These are phyloP conservation scores for Cercospora nicotianae DNA, from an alignment of 2,329 filamentous ascomycete species.

Conservation along the genomic window DNA sequence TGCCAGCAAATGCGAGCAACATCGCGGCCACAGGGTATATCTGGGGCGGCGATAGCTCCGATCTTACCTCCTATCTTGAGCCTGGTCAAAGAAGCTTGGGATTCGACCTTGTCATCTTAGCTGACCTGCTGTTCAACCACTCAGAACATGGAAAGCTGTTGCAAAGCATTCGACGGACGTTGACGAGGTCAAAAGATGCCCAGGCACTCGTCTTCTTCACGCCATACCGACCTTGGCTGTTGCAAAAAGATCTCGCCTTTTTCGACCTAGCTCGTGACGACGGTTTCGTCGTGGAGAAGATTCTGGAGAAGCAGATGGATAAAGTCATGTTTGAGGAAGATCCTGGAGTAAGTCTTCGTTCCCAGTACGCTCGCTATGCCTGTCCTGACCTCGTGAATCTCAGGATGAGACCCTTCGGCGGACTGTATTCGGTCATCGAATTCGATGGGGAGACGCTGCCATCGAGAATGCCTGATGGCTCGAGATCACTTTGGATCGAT, in stretches of 20 bases:
- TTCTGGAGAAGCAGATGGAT: conserved; percentile 79
- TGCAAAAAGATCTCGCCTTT: conserved; percentile 80
- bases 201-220: conserved; percentile 89
- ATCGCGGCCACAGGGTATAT: conserved; percentile 65
- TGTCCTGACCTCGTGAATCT: not conserved
- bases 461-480: not conserved
- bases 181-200: conserved; percentile 58
- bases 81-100: conserved; percentile 38
- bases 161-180: conserved; percentile 66
- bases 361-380: not conserved
- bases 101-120: conserved; percentile 82
- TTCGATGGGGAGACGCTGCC: conserved; percentile 57
- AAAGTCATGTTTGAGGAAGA: conserved; percentile 88
- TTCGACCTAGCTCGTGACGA: conserved; percentile 72
- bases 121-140: conserved; percentile 89
- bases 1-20: conserved; percentile 38
- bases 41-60: conserved; percentile 70
- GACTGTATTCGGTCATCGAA: conserved; percentile 76
- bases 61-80: conserved; percentile 61
- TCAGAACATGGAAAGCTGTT: conserved; percentile 79
- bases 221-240: conserved; percentile 87
- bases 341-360: conserved; percentile 60
- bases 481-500: not conserved
- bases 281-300: conserved; percentile 75
- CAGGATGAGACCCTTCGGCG: conserved; percentile 74